Base-by-base conservation (phyloP, 1,284 basidiomycete genomes). In the Apiotrichum gamsii region DNA sequence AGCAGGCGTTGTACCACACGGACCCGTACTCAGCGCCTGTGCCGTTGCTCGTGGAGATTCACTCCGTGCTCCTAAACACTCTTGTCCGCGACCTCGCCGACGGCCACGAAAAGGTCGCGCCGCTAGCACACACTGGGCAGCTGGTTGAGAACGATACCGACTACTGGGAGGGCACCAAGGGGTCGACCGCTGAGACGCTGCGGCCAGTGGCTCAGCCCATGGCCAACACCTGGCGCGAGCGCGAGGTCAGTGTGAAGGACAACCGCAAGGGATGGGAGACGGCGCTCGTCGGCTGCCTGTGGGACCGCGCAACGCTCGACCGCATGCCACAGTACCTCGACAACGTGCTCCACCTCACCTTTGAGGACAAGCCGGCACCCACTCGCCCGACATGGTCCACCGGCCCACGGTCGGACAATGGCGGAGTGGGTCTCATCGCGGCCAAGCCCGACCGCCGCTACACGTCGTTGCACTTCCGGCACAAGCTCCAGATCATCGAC, bases 61-160 rank as follows among this genome's bases (percentile, higher is more conserved):
- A 98, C 69, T 84, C 87, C 0, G 81, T 82, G 0, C 80, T 98
- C 32, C 83, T 97, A 54, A 94, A 93, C 69, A 82, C 87, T 57
- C 78, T 97, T 43, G 69, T 75, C 28, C 82, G 85, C 25, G 91
- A 93, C 31, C 77, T 87, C 21, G 70, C 47, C 0, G 56, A 57
- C 0, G 64, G 63, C 1, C 45, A 59, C 28, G 64, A 64, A 23
- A 51, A 62, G 6, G 60, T 61, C 11, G 52, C 56, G 19, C 58
- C 65, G 0, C 45, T 70, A 1, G 52, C 58, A 5, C 59, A 61
- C 37, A 59, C 54, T 5, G 65, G 63, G 14, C 50, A 50, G 16
- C 37, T 49, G 25, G 36, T 49, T 6, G 69, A 69, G n/a, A 62
- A 62, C 24, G 63, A 64, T 33, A 65, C 58, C 11, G 69, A 70